Evolutionary conservation across 108 stramenopile genomes (phyloP).

Genomic region (Nitzschia sp.): DNA sequence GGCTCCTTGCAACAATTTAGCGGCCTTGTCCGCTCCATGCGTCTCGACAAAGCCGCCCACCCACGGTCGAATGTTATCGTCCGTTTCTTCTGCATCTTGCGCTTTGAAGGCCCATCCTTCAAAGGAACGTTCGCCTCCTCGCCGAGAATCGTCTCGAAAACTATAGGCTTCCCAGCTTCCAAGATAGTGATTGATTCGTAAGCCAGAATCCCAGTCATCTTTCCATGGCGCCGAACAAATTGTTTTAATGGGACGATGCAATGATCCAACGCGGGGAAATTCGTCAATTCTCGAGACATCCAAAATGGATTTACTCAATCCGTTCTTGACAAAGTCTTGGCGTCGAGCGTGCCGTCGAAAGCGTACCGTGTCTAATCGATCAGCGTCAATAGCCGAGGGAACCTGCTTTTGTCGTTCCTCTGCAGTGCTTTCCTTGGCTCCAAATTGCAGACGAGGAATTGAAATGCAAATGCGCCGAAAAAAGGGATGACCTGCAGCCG

Average conservation of each 20-base stretch:
- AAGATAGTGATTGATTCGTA: conserved; percentile 60
- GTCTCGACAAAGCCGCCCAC: conserved; percentile 45
- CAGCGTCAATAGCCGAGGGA: conserved; percentile 11
- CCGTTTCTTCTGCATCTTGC: conserved; percentile 25
- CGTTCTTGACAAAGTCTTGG: conserved; percentile 48
- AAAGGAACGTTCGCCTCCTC: conserved; percentile 34
- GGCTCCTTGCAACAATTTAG: conserved; percentile 31
- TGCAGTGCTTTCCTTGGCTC: conserved; percentile 34
- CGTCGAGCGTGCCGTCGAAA: conserved; percentile 42
- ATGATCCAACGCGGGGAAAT: conserved; percentile 14
- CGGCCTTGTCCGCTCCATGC: conserved; percentile 37
- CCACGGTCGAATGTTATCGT: conserved; percentile 56
- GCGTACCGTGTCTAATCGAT: conserved; percentile 45
- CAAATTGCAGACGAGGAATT: conserved; percentile 46
- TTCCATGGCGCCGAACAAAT: conserved; percentile 38
- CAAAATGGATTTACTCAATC: conserved; percentile 48
- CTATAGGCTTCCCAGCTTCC: conserved; percentile 44
- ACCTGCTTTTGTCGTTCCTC: conserved; percentile 15
- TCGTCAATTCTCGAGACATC: conserved; percentile 48
- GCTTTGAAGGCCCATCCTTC: conserved; percentile 51
- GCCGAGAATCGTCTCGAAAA: conserved; percentile 51
- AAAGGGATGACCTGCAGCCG: conserved; percentile 31
- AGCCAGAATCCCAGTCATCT: conserved; percentile 34
- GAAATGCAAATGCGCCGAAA: conserved; percentile 43
- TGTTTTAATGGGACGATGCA: conserved; percentile 45